These are phyloP conservation scores for Monosporozyma siamensis DNA, from an alignment of 805 yeast species.

Conservation along the genomic window DNA sequence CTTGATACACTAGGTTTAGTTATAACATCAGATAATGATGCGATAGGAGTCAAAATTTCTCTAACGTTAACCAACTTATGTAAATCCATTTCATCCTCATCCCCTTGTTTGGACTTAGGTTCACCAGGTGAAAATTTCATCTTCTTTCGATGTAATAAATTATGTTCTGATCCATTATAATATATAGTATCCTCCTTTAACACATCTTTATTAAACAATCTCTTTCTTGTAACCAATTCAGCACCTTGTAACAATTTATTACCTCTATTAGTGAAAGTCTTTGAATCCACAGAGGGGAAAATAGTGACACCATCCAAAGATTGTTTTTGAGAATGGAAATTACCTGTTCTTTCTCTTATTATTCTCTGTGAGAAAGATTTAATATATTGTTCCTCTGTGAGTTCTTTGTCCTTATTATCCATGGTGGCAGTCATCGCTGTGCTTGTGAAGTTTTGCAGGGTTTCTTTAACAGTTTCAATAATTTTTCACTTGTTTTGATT, in stretches of 20 bases:
- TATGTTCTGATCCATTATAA: conserved; percentile 32
- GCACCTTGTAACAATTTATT: conserved; percentile 46
- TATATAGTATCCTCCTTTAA: conserved; percentile 26
- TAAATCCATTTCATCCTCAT: conserved; percentile 35
- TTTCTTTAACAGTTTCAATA: no score
- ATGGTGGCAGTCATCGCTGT: neutral
- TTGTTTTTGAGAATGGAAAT: conserved; percentile 25
- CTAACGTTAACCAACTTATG: conserved; percentile 44
- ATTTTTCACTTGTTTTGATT: no score
- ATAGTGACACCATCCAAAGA: conserved; percentile 20
- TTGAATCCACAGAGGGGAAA: conserved; percentile 21
- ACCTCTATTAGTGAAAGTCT: conserved; percentile 44
- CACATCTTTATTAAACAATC: conserved; percentile 28
- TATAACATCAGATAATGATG: conserved; percentile 71
- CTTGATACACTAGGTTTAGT: conserved; percentile 58
- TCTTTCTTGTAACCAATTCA: conserved; percentile 37
- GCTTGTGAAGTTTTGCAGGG: no score
- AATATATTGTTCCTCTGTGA: conserved; percentile 12
- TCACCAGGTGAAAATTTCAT: conserved; percentile 18
- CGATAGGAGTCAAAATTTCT: conserved; percentile 63
- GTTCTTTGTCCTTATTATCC: neutral
- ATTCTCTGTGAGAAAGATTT: conserved; percentile 22
- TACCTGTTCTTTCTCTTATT: conserved; percentile 27
- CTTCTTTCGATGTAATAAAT: conserved; percentile 25
- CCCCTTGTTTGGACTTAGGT: conserved; percentile 26